These are phyloP conservation scores for Rhodotorula sp. DNA, from an alignment of 1,284 basidiomycete species.

Conservation along the genomic window DNA sequence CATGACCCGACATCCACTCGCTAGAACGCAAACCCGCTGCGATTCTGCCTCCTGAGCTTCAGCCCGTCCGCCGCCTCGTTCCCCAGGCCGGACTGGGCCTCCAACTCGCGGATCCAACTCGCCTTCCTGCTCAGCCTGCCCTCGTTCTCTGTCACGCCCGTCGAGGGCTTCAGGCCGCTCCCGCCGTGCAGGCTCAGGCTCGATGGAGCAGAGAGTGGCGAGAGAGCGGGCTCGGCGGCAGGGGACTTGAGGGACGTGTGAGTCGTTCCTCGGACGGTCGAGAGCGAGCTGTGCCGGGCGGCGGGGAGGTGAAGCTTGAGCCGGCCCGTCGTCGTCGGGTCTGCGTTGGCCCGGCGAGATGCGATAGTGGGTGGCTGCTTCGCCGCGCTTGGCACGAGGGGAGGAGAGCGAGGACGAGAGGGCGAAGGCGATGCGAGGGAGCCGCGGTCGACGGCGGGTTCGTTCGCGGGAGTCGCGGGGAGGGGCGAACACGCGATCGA, in stretches of 20 bases:
- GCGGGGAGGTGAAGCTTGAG: background rate
- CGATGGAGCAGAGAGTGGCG: constrained; percentile 12
- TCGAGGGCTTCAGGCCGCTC: background rate
- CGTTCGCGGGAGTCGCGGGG: background rate
- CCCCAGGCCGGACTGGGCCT: background rate
- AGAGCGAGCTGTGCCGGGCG: background rate
- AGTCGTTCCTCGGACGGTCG: background rate
- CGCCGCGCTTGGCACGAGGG: background rate
- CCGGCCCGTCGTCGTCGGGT: too few relatives aligned
- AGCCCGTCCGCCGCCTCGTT: constrained; percentile 9
- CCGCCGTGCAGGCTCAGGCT: background rate
- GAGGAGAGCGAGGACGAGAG: background rate
- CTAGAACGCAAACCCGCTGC: constrained; percentile 11
- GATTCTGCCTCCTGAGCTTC: constrained; percentile 1
- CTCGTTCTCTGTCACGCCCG: background rate
- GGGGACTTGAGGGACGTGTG: background rate
- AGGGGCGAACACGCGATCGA: background rate
- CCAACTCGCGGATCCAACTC: constrained; percentile 3
- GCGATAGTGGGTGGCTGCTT: background rate
- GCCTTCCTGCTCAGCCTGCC: background rate
- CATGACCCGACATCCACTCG: too few relatives aligned
- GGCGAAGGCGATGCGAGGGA: background rate
- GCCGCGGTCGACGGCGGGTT: background rate
- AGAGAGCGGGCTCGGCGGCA: background rate
- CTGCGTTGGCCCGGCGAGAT: background rate